Conservation (phyloP, 306 rosid species). For the Lupinus albus region DNA sequence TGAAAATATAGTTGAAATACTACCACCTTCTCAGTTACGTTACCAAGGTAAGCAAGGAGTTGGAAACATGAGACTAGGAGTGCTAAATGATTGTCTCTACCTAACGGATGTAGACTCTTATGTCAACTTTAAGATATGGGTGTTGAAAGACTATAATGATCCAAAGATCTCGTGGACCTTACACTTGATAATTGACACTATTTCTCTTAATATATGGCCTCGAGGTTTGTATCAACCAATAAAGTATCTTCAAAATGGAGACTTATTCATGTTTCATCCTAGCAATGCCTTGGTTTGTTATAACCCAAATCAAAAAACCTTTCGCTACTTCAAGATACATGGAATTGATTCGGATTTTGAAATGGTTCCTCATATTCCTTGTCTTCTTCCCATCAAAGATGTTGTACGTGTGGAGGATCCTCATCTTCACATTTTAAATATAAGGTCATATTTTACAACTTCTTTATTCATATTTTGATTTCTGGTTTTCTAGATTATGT, state of each 20-base stretch:
- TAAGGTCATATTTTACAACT: background rate
- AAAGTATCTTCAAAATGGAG: slow-evolving; percentile 27
- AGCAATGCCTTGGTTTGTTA: slow-evolving; percentile 20
- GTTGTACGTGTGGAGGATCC: background rate
- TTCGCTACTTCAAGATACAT: slow-evolving; percentile 13
- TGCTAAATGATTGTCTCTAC: no score
- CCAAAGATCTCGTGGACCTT: no score
- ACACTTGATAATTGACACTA: background rate
- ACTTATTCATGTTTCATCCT: slow-evolving; percentile 9
- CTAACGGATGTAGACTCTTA: no score
- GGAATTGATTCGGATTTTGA: slow-evolving; percentile 9
- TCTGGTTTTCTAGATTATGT: no score
- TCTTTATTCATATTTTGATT: no score
- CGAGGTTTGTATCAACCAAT: slow-evolving; percentile 1
- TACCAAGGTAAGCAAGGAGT: no score
- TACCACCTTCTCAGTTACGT: no score
- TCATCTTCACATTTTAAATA: background rate
- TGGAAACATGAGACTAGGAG: no score
- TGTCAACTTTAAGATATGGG: no score
- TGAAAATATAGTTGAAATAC: no score
- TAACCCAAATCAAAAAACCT: background rate
- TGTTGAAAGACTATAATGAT: no score
- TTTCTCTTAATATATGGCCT: slow-evolving; percentile 10
- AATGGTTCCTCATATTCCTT: background rate
- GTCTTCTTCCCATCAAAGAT: background rate